Percentiles rank a stretch among this genome's conserved stretches.
Conservation (phyloP, 2,329 filamentous ascomycete genomes). For the Neobulgaria alba region DNA sequence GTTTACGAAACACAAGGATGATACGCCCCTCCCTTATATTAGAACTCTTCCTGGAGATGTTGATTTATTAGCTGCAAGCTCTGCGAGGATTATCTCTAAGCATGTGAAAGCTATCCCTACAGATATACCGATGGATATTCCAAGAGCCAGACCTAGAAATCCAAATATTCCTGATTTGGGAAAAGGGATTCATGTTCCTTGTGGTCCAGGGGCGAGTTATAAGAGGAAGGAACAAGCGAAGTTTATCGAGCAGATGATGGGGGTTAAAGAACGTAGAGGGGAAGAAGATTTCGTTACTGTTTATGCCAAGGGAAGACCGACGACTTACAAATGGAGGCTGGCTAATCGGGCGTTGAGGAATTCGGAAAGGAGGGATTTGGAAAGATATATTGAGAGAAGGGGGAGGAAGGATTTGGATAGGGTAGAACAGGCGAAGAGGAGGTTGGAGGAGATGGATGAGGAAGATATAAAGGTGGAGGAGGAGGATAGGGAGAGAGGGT, state of each 20-base stretch:
- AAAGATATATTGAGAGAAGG: conserved; percentile 8
- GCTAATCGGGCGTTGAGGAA: conserved; percentile 12
- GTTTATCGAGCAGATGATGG: conserved; percentile 59
- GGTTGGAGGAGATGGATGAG: conserved; percentile 17
- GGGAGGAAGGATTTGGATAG: conserved; percentile 2
- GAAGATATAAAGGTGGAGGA: conserved; percentile 9
- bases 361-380: conserved; percentile 13
- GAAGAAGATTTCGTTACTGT: conserved; percentile 59
- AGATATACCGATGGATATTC: conserved; percentile 34
- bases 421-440: conserved; percentile 9
- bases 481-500: not conserved
- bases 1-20: conserved; percentile 44
- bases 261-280: conserved; percentile 53
- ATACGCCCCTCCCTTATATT: conserved; percentile 34
- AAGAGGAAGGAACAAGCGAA: conserved; percentile 35
- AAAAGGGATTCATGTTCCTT: conserved; percentile 6
- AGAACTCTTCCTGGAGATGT: conserved; percentile 49
- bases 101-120: too few species aligned
- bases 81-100: conserved; percentile 59
- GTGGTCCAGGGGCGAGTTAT: conserved; percentile 22
- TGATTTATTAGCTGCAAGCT: conserved; percentile 64
- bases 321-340: conserved; percentile 17
- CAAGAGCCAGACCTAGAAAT: conserved; percentile 14
- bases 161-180: not conserved
- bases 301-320: conserved; percentile 34